Conservation (phyloP, 495 filamentous ascomycete species). For the Neurospora sp. region DNA sequence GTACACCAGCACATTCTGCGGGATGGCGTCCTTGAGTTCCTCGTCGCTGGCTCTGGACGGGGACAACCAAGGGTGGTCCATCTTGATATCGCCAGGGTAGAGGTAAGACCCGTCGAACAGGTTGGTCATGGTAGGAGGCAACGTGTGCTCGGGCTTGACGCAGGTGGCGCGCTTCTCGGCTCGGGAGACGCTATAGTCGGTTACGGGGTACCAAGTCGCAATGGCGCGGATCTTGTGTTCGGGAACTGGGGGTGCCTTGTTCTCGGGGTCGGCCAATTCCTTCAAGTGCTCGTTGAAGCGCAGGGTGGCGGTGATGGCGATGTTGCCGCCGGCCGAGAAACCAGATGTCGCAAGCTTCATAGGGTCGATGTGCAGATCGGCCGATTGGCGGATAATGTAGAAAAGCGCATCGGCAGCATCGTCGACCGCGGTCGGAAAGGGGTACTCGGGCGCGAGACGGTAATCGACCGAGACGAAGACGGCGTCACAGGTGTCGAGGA, state of each 20-base stretch:
- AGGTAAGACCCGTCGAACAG: constrained; percentile 86
- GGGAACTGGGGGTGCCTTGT: constrained; percentile 8
- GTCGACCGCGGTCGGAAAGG: constrained; percentile 67
- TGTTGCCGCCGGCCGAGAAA: constrained; percentile 83
- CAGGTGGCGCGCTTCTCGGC: constrained; percentile 56
- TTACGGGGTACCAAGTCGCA: constrained; percentile 74
- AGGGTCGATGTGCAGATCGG: constrained; percentile 34
- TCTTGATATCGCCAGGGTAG: constrained; percentile 31
- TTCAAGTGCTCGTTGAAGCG: constrained; percentile 40
- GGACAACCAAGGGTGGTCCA: constrained; percentile 28
- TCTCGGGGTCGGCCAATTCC: not conserved
- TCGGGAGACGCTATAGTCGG: constrained; percentile 71
- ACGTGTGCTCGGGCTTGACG: constrained; percentile 56
- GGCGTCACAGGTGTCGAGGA: constrained; percentile 42
- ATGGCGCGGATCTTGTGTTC: constrained; percentile 26
- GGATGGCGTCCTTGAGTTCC: constrained; percentile 31
- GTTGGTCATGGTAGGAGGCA: constrained; percentile 62
- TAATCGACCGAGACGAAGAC: constrained; percentile 63
- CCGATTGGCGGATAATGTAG: constrained; percentile 50
- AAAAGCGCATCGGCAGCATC: constrained; percentile 63
- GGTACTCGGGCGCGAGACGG: constrained; percentile 65
- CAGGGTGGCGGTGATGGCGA: constrained; percentile 70
- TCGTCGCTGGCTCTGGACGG: constrained; percentile 30
- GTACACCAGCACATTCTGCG: constrained; percentile 48
- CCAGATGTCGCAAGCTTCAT: constrained; percentile 58